These are phyloP conservation scores for Gypsophila paniculata DNA, from an alignment of 179 eudicot species.

Conservation along the genomic window DNA sequence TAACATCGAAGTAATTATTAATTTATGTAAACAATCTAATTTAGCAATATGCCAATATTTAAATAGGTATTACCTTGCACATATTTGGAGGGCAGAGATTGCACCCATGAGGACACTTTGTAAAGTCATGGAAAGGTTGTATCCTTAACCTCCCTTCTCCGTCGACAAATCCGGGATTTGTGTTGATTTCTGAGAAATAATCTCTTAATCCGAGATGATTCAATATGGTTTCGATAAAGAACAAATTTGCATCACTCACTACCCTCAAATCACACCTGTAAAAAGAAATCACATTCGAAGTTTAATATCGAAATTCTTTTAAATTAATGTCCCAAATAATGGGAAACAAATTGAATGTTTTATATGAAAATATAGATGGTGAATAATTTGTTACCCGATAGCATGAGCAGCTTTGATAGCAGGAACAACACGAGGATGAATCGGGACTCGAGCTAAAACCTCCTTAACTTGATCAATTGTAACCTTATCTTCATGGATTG, in stretches of 20 bases:
- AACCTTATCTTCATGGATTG: conserved; percentile 61
- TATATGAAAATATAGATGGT: too few relatives aligned
- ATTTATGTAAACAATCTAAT: too few relatives aligned
- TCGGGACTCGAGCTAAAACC: conserved; percentile 52
- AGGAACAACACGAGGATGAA: conserved; percentile 63
- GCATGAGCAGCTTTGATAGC: conserved; percentile 71
- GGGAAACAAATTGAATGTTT: background rate
- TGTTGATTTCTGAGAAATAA: conserved; percentile 65
- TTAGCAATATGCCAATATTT: background rate
- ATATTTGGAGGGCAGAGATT: conserved; percentile 76
- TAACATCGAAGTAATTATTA: too few relatives aligned
- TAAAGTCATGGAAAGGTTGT: conserved; percentile 55
- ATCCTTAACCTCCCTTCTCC: conserved; percentile 65
- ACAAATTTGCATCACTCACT: conserved; percentile 74
- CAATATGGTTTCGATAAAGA: conserved; percentile 66
- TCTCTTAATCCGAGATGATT: conserved; percentile 48
- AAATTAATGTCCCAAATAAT: background rate
- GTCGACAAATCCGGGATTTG: conserved; percentile 65
- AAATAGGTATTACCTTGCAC: conserved; percentile 61
- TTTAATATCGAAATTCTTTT: background rate
- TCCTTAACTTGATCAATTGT: conserved; percentile 51
- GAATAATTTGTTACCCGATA: conserved; percentile 48
- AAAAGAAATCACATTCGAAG: background rate
- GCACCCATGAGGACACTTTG: conserved; percentile 57
- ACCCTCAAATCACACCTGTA: conserved; percentile 81